A percentile compares a stretch with the other conserved stretches of the same genome.
Evolutionary conservation across 176 grass and related monocot species (phyloP).

Genomic region (Paspalum notatum): DNA sequence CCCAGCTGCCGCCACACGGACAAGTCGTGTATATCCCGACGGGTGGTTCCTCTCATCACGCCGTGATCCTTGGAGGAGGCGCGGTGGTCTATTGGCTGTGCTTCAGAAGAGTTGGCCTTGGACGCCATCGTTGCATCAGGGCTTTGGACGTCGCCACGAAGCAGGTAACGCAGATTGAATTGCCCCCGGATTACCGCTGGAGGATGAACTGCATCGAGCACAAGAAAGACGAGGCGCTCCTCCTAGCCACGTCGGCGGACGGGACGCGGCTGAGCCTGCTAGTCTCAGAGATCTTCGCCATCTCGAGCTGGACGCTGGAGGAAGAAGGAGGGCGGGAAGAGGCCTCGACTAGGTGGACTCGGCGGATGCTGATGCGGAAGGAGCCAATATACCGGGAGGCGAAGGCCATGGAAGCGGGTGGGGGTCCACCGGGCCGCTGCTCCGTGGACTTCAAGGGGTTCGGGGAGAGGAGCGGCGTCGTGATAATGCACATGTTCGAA

Average conservation of each 20-base stretch:
- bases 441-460: too few species aligned
- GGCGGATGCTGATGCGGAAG: too few species aligned
- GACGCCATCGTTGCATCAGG: background rate
- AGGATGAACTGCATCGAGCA: background rate
- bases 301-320: too few species aligned
- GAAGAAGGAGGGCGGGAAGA: too few species aligned
- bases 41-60: background rate
- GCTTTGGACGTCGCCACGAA: background rate
- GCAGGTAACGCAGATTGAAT: background rate
- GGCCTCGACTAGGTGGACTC: too few species aligned
- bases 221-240: background rate
- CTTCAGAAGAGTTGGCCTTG: background rate
- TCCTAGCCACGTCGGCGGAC: background rate
- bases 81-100: background rate
- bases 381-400: too few species aligned
- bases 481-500: too few species aligned
- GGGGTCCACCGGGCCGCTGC: background rate
- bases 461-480: too few species aligned
- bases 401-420: too few species aligned
- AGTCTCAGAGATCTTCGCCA: too few species aligned
- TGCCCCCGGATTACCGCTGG: background rate
- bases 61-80: background rate
- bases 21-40: background rate
- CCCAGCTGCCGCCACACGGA: background rate
- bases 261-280: too few species aligned